A percentile compares a stretch with the other conserved stretches of the same genome.
phyloP scores from a whole-genome alignment of 305 asterid species.

The Fraxinus paxiana region DNA sequence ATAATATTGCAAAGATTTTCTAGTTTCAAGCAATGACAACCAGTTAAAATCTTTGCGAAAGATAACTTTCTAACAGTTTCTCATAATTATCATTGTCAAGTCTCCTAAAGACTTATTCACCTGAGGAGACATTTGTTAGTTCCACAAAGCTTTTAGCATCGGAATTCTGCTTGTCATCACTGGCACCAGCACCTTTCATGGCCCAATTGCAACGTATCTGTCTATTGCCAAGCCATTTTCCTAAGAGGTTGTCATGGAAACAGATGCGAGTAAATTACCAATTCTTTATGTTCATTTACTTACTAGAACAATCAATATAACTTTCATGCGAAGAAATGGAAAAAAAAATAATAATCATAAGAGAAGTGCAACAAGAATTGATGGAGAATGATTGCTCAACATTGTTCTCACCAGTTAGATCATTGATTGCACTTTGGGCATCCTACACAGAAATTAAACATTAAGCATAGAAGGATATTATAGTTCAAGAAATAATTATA shows the following conservation, averaged over 20 bases:
- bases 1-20: not conserved
- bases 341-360: not conserved
- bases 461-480: not conserved
- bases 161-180: conserved; percentile 68
- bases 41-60: not conserved
- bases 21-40: not conserved
- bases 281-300: conserved; percentile 3
- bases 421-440: conserved; percentile 88
- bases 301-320: not conserved
- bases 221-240: conserved; percentile 94
- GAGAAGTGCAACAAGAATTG: not conserved
- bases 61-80: not conserved
- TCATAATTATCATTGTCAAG: not conserved
- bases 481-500: conserved; percentile 12
- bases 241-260: conserved; percentile 34
- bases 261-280: not conserved
- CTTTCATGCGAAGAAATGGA: not conserved
- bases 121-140: conserved; percentile 69
- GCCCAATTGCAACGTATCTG: conserved; percentile 99
- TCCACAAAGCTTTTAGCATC: conserved; percentile 77
- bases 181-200: conserved; percentile 73
- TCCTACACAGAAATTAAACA: conserved; percentile 44
- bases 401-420: conserved; percentile 65
- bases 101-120: conserved; percentile 31
- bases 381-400: not conserved